Conservation (phyloP, 805 yeast species). For the Starmerella riodocensis region DNA sequence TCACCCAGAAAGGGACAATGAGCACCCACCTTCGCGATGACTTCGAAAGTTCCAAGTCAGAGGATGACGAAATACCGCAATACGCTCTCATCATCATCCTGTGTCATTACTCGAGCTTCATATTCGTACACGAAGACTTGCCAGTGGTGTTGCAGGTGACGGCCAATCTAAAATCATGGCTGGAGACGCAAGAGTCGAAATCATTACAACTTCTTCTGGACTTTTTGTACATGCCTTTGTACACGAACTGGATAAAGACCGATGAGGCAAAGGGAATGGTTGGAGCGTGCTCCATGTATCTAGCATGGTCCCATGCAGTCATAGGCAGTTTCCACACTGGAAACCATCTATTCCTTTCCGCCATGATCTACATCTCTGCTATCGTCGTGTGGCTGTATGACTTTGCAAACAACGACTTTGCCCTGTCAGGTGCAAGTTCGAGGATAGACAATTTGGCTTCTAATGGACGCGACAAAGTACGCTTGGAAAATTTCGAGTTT, state of each 20-base stretch:
- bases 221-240: slow-evolving; percentile 23
- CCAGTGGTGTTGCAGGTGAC: slow-evolving; percentile 24
- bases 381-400: slow-evolving; percentile 25
- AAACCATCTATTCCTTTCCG: slow-evolving; percentile 21
- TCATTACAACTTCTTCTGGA: slow-evolving; percentile 16
- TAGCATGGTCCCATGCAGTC: slow-evolving; percentile 22
- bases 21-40: slow-evolving; percentile 18
- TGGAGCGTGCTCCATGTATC: slow-evolving; percentile 20
- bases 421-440: not conserved
- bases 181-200: slow-evolving; percentile 8
- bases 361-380: slow-evolving; percentile 23
- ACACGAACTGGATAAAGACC: slow-evolving; percentile 22
- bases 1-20: slow-evolving; percentile 16
- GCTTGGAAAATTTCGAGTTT: slow-evolving; percentile 17
- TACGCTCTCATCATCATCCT: slow-evolving; percentile 22
- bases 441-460: slow-evolving; percentile 1
- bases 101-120: slow-evolving; percentile 23
- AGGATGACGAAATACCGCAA: slow-evolving; percentile 20
- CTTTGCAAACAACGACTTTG: slow-evolving; percentile 8
- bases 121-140: slow-evolving; percentile 25
- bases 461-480: slow-evolving; percentile 2
- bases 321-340: slow-evolving; percentile 15
- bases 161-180: slow-evolving; percentile 20
- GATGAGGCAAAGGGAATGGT: slow-evolving; percentile 24
- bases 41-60: slow-evolving; percentile 11